Evolutionary conservation across 108 stramenopile species (phyloP).

Genomic region (Skeletonema tropicum): DNA sequence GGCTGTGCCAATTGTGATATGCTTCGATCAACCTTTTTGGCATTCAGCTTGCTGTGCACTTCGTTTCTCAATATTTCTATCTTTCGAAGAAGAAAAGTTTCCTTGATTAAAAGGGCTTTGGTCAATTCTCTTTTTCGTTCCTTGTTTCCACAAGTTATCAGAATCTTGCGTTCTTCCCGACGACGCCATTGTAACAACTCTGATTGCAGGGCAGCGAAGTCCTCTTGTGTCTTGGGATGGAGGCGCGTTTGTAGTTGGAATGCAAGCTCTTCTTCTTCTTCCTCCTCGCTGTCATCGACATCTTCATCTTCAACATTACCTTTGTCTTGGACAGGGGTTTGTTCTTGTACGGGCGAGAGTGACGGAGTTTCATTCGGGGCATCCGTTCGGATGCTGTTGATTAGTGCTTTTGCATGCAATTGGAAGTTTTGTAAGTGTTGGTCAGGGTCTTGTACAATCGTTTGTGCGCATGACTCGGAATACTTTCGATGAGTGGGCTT

Average conservation of each 20-base stretch:
- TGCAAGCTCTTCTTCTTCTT: background rate
- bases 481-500: background rate
- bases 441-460: slow-evolving; percentile 7
- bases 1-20: slow-evolving; percentile 18
- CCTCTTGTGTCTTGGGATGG: slow-evolving; percentile 29
- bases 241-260: slow-evolving; percentile 27
- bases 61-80: slow-evolving; percentile 25
- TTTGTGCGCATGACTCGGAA: slow-evolving; percentile 19
- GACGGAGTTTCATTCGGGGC: background rate
- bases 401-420: background rate
- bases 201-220: slow-evolving; percentile 29
- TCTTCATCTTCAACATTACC: background rate
- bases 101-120: slow-evolving; percentile 13
- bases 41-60: slow-evolving; percentile 10
- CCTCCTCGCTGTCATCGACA: background rate
- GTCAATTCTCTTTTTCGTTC: slow-evolving; percentile 27
- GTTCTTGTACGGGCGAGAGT: background rate
- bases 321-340: background rate
- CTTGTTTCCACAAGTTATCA: slow-evolving; percentile 3
- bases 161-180: slow-evolving; percentile 39
- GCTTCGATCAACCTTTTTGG: slow-evolving; percentile 10
- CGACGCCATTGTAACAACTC: slow-evolving; percentile 40
- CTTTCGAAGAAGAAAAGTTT: slow-evolving; percentile 32
- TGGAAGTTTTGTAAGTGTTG: slow-evolving; percentile 5
- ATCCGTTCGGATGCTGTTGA: slow-evolving; percentile 9